These are phyloP conservation scores for Globisporangium orthogonon DNA, from an alignment of 352 stramenopile genomes.

Conservation along the genomic window DNA sequence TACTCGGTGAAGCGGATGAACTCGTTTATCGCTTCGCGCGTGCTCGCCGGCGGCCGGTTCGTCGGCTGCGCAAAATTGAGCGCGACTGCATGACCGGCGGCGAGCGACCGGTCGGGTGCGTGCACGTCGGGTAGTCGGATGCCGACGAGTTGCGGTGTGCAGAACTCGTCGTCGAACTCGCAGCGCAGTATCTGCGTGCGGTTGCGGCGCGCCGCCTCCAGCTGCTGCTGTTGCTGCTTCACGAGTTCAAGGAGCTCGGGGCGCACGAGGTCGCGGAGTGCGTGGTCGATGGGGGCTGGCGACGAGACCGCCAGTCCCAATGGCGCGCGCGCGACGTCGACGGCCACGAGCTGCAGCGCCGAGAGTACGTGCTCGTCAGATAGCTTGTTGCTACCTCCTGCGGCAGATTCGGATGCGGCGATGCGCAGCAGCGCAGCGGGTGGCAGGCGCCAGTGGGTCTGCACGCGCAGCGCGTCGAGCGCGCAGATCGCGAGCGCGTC, in stretches of 20 bases:
- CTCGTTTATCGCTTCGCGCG: conserved; percentile 26
- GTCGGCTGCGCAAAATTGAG: conserved; percentile 52
- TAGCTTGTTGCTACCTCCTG: neutral
- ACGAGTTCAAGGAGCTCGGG: neutral
- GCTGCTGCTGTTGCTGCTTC: neutral
- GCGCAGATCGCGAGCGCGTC: neutral
- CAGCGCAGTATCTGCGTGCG: conserved; percentile 19
- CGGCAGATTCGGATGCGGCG: neutral
- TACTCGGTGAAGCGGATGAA: conserved; percentile 53
- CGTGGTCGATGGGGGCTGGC: neutral
- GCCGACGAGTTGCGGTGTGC: conserved; percentile 35
- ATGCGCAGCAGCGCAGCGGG: neutral
- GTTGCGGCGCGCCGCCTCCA: neutral
- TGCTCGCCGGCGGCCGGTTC: conserved; percentile 27
- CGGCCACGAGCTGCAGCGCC: conserved; percentile 1
- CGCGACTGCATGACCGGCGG: conserved; percentile 35
- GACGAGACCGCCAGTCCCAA: neutral
- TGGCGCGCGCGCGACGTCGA: neutral
- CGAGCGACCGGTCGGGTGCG: conserved; percentile 15
- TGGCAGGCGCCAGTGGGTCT: conserved; percentile 1
- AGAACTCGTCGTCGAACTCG: conserved; percentile 49
- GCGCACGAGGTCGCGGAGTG: neutral
- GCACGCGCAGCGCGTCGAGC: conserved; percentile 4
- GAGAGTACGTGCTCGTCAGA: neutral
- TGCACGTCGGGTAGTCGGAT: conserved; percentile 44